Conservation (phyloP, 306 rosid species). For the Ceratonia siliqua region DNA sequence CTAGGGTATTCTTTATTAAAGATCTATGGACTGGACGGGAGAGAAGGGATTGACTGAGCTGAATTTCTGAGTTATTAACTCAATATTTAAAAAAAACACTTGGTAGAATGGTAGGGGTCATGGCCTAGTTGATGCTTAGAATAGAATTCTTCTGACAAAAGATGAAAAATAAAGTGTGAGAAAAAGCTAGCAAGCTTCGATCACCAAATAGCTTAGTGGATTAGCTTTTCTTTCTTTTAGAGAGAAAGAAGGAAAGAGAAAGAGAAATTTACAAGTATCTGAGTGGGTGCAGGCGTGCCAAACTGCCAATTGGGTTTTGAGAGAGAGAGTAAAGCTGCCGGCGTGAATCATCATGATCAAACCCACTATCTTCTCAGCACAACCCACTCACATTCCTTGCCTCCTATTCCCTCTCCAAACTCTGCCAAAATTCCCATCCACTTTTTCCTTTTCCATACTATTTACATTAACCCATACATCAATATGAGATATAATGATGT, state of each 20-base stretch:
- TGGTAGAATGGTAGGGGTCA: constrained; percentile 32
- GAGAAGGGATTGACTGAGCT: constrained; percentile 27
- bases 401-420: constrained; percentile 61
- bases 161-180: constrained; percentile 42
- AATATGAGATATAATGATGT: constrained; percentile 18
- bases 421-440: constrained; percentile 49
- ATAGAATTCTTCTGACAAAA: constrained; percentile 69
- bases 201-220: constrained; percentile 63
- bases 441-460: constrained; percentile 25
- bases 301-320: constrained; percentile 61
- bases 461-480: constrained; percentile 20
- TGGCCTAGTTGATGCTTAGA: constrained; percentile 48
- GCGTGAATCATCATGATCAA: constrained; percentile 89
- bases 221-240: constrained; percentile 62
- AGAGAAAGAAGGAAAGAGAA: constrained; percentile 22
- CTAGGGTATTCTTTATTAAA: constrained; percentile 27
- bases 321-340: constrained; percentile 76
- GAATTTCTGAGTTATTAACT: constrained; percentile 21
- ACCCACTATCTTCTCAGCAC: constrained; percentile 60
- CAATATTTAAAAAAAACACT: constrained; percentile 17
- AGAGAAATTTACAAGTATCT: neutral
- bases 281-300: constrained; percentile 93
- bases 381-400: constrained; percentile 64
- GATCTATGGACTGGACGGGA: neutral
- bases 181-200: constrained; percentile 59